Evolutionary conservation across 345 rosid species (phyloP).

Genomic region (Turritis glabra): DNA sequence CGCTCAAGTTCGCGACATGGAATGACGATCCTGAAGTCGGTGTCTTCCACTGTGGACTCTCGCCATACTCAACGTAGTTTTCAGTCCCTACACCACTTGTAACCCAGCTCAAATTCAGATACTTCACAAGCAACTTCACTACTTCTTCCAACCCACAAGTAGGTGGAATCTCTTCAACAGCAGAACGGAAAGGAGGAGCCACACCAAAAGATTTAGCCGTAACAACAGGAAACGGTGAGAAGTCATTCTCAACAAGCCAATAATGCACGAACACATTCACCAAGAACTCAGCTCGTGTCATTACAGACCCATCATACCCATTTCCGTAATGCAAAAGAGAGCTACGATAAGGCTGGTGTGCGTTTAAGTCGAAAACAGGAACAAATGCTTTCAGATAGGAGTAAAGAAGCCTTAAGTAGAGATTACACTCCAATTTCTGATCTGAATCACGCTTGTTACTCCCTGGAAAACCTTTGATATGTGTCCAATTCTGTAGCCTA

Average conservation of each 20-base stretch:
- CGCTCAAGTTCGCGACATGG: constrained; percentile 42
- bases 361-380: constrained; percentile 57
- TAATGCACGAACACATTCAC: constrained; percentile 70
- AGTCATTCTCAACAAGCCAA: constrained; percentile 93
- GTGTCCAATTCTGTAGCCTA: constrained; percentile 70
- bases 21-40: constrained; percentile 45
- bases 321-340: constrained; percentile 69
- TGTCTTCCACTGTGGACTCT: constrained; percentile 50
- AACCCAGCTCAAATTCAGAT: constrained; percentile 66
- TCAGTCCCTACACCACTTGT: constrained; percentile 43
- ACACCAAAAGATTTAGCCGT: constrained; percentile 70
- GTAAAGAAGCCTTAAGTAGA: constrained; percentile 64
- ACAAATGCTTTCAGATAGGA: constrained; percentile 81
- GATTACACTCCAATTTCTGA: constrained; percentile 58
- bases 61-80: constrained; percentile 38
- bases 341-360: constrained; percentile 73
- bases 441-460: constrained; percentile 54
- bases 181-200: constrained; percentile 49
- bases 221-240: constrained; percentile 65
- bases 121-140: constrained; percentile 81
- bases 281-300: constrained; percentile 68
- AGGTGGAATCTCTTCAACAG: constrained; percentile 70
- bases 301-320: constrained; percentile 62
- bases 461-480: constrained; percentile 58
- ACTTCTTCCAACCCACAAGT: constrained; percentile 71